Evolutionary conservation across 352 stramenopile genomes (phyloP), one percentile per base, ranked within the genome.

Genomic region (Salisapilia sapeloensis): DNA sequence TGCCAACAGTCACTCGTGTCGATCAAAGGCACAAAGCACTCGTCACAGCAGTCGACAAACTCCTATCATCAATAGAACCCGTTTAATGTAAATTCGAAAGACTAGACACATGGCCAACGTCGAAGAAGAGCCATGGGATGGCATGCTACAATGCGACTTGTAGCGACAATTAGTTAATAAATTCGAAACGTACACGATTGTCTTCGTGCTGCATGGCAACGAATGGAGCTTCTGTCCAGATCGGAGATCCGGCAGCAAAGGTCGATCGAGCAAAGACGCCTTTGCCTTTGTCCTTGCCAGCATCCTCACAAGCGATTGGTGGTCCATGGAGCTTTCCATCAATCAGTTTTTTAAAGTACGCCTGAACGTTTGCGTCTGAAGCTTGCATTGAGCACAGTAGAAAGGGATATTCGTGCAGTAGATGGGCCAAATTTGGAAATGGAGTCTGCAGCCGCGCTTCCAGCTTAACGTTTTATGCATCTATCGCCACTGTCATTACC

Each of bases 1-100:
- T 66, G 56, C 67, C 67, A 83, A 27, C 47, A 56, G 12, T 53
- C 50, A 29, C 62, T 60, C 42, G 46, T 69, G 50, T 79, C 59
- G 42, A 81, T 70, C 16, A 81, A 50, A 35, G 61, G 63, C 34
- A 81, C 64, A 36, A 82, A 82, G 56, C 71, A 87, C 37, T 82
- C 71, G 35, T 74, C 67, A 38, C 71, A 87, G 40, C 60, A 78
- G 40, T 78, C 62, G 15, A 79, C 58, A 36, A 78, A 78, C 46
- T 77, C 66, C 35, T 49, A 14, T 17, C 19, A 38, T 14, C 19
- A 26, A 45, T 4, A 34, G 33, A 12, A 26, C 17, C 14, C 19
- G 33, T 20, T 44, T 29, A 12, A 29, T 12, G n/a, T 12, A 12
- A n/a, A 12, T 12, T 12, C 12, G 34, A 47, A 48, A 24, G 26